Evolutionary conservation across 2,329 filamentous ascomycete genomes (phyloP).

Genomic region (Colletotrichum horii): DNA sequence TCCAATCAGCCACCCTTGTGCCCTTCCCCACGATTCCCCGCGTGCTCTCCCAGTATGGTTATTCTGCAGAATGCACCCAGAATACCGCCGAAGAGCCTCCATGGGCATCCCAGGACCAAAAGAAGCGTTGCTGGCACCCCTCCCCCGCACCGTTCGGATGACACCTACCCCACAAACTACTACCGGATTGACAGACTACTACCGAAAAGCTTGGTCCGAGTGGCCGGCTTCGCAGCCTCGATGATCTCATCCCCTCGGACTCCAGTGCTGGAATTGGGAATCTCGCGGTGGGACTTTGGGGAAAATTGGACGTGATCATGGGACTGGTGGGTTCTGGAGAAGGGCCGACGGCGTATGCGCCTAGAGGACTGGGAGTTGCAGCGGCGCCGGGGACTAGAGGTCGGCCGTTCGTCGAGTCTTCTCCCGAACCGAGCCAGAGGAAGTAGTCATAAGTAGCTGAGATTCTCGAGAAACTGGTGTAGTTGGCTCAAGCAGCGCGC

Average conservation of each 20-base stretch:
- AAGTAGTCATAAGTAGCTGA: background rate
- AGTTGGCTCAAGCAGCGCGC: background rate
- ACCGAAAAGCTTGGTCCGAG: background rate
- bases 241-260: background rate
- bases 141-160: background rate
- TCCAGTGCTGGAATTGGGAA: background rate
- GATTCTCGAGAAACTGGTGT: background rate
- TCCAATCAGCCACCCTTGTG: background rate
- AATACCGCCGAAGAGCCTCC: conserved; percentile 8
- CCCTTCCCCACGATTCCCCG: conserved; percentile 4
- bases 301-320: background rate
- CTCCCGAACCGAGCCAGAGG: background rate
- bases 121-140: background rate
- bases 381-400: background rate
- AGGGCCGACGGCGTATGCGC: background rate
- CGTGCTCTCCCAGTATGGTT: background rate
- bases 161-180: background rate
- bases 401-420: background rate
- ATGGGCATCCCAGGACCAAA: background rate
- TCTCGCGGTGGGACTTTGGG: background rate
- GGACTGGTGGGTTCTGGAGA: background rate
- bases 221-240: background rate
- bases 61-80: background rate
- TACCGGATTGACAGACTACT: background rate
- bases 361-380: background rate